Percentiles rank a stretch among this genome's conserved stretches.
Evolutionary conservation across 192 early-diverging fungal genomes (phyloP).

Genomic region (Mortierella antarctica): DNA sequence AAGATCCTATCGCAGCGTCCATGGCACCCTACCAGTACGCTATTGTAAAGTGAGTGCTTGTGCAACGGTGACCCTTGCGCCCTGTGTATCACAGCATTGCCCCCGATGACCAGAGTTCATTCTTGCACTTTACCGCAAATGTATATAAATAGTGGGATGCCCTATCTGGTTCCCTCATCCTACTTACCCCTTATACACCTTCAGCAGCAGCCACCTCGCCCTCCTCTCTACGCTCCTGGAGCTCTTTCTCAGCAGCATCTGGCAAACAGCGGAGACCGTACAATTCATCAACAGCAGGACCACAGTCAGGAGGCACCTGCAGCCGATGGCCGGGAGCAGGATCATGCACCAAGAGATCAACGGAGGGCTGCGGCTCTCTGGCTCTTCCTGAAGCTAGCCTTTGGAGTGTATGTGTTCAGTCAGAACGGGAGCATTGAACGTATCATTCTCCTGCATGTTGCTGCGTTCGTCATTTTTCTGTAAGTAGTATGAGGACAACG

Average conservation of each 20-base stretch:
- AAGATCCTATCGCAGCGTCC: too few relatives aligned
- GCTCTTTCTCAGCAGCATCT: too few relatives aligned
- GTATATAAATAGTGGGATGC: constrained; percentile 6
- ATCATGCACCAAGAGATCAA: neutral
- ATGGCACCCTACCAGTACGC: neutral
- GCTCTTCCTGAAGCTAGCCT: constrained; percentile 11
- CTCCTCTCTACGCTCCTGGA: too few relatives aligned
- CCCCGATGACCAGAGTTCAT: neutral
- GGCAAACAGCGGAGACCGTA: too few relatives aligned
- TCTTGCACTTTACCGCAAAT: neutral
- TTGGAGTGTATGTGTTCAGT: constrained; percentile 11
- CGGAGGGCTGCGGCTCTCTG: constrained; percentile 7
- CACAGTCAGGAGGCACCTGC: neutral
- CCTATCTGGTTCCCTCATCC: constrained; percentile 10
- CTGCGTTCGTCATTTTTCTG: constrained; percentile 11
- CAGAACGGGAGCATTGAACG: constrained; percentile 18
- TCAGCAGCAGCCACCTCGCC: neutral
- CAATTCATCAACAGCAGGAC: neutral
- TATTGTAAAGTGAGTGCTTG: constrained; percentile 4
- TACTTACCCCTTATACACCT: neutral
- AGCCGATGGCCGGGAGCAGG: neutral
- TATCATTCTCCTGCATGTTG: constrained; percentile 1
- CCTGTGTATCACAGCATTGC: neutral
- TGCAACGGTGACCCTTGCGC: neutral
- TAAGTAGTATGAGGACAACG: neutral